A percentile compares a stretch with the other conserved stretches of the same genome.
phyloP scores from a whole-genome alignment of 176 grass and related monocot genomes.

The Melocanna baccifera region DNA sequence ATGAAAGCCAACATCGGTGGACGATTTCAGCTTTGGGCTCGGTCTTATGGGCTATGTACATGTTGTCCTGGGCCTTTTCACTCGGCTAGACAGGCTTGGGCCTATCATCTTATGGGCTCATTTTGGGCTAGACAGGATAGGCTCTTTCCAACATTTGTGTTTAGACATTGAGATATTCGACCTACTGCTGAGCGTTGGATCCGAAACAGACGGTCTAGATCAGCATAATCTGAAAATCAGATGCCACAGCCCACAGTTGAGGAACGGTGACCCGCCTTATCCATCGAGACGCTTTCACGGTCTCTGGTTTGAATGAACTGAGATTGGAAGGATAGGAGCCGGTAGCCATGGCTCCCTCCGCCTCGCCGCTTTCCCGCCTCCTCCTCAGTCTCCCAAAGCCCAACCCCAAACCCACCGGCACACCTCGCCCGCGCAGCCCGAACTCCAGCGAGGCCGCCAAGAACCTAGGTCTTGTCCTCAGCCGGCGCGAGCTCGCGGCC shows the following conservation, averaged over 20 bases:
- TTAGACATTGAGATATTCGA: background rate
- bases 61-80: background rate
- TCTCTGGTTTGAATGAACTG: background rate
- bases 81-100: background rate
- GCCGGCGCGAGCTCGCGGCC: slow-evolving; percentile 42
- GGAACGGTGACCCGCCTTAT: background rate
- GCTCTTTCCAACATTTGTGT: background rate
- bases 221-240: background rate
- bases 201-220: background rate
- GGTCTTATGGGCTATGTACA: background rate
- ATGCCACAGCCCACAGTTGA: background rate
- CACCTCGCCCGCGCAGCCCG: background rate
- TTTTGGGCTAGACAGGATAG: no score
- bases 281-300: background rate
- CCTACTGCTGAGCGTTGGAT: background rate
- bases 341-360: slow-evolving; percentile 46
- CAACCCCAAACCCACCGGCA: background rate
- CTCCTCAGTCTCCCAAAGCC: slow-evolving; percentile 38
- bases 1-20: no score
- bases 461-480: slow-evolving; percentile 4
- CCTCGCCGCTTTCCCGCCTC: slow-evolving; percentile 35
- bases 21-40: background rate
- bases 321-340: background rate
- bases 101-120: background rate
- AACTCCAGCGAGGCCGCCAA: background rate